Base-by-base conservation (phyloP, 2,329 filamentous ascomycete genomes). In the Trichoderma koningii region DNA sequence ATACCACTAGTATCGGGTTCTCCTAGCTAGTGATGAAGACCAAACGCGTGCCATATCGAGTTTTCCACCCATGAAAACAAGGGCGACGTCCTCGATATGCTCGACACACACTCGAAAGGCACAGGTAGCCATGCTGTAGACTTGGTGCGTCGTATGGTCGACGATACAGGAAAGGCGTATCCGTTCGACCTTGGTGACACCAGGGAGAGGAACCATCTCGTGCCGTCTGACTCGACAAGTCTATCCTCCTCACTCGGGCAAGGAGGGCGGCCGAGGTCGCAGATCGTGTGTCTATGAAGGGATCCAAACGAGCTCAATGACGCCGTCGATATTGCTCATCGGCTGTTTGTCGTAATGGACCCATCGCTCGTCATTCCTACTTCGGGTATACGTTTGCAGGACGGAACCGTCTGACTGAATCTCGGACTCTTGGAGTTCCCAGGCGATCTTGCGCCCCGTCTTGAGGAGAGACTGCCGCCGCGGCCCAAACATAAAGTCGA, bases 241-340 rank as follows among this genome's bases (percentile, higher is more conserved):
- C 26, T 23, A 14, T 55, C 41, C 19, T 28, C 28, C 7, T 30
- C 42, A 56, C 30, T 50, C 23, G 56, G 34, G 47, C 17, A 42
- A n/a, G 26, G 19, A 7, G 48, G 21, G 48, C n/a, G 50, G 30
- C 34, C 38, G 41, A 34, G 19, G 50, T 55, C 5, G 26, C 41
- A 23, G 21, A 45, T 41, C 15, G 41, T 15, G 12, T 26, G 44
- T 59, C 28, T 55, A 66, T 48, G 51, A 48, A 15, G 82, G 79
- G 47, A 85, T 76, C 84, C 84, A 87, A 60, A 86, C 79, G 65
- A 87, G 75, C 75, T 87, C 84, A 51, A 87, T 77, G 38, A 86
- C 71, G 3, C 84, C 84, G 70, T 87, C 84, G 19, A 80, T 76
- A 59, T 80, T 77, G 68, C 79, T 83, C 83, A 86, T 85, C 0